Base-by-base conservation (phyloP, 257 asterid genomes). In the Solanum neorickii region DNA sequence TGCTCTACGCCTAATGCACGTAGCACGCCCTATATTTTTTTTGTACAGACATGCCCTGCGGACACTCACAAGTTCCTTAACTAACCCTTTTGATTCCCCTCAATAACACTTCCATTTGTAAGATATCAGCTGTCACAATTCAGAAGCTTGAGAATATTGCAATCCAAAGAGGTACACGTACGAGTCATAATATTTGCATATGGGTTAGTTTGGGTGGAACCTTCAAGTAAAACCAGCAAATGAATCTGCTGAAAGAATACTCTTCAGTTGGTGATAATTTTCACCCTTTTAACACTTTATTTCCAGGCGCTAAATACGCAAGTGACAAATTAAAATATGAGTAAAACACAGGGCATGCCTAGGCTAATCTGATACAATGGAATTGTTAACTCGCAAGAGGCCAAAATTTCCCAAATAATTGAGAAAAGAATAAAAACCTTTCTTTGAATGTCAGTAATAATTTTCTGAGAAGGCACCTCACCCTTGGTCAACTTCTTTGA, bases 341-440 rank as follows among this genome's bases (percentile, higher is more conserved):
- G n/a, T 31, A 29, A 18, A 82, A 82, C 85, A 47, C 42, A 49
- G 31, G 12, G 14, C 27, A 49, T 8, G 6, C 85, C 85, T 82
- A 18, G 4, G 13, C 46, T 49, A 82, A 56, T 56, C 25, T 82
- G 85, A 31, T 82, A 31, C 70, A 12, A 82, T 49, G 70, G 12
- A 82, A 82, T 9, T 31, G 27, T 11, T 52, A 82, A 31, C 69
- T 82, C 2, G 69, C 49, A 82, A 27, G 85, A 29, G 68, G 44
- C 87, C 87, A 87, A 90, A 87, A 89, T 42, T 75, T 69, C 78
- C 86, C 52, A 47, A 29, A 60, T 65, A 10, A n/a, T 11, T 5
- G 20, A 82, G 87, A 85, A 77, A 44, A 77, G 70, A 83, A 49
- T 42, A 49, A 31, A 65, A 35, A 33, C 14, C 85, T 20, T 82